Conservation (phyloP, 345 rosid genomes). For the Populus davidiana region DNA sequence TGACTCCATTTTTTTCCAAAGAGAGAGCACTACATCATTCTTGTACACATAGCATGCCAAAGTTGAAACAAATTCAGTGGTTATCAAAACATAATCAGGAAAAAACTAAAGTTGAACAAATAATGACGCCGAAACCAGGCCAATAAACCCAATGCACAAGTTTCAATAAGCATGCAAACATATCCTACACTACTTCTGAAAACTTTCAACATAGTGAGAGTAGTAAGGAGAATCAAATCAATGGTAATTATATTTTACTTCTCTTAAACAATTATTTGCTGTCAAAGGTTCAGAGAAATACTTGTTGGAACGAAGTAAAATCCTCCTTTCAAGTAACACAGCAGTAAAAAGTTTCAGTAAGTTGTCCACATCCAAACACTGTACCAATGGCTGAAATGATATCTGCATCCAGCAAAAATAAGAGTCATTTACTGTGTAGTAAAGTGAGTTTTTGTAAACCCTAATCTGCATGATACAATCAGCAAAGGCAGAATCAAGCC, state of each 20-base stretch:
- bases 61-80: not conserved
- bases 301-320: slow-evolving; percentile 95
- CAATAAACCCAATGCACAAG: not conserved
- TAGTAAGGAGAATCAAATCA: slow-evolving; percentile 6
- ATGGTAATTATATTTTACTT: not conserved
- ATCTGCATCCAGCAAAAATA: slow-evolving; percentile 54
- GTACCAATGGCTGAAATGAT: slow-evolving; percentile 92
- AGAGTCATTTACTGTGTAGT: not conserved
- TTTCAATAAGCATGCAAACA: not conserved
- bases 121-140: not conserved
- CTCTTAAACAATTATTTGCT: not conserved
- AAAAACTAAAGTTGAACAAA: not conserved
- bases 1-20: too few species aligned
- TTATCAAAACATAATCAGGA: not conserved
- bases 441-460: not conserved
- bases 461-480: slow-evolving; percentile 8
- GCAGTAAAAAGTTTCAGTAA: slow-evolving; percentile 81
- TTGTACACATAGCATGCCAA: not conserved
- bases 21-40: not conserved
- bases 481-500: slow-evolving; percentile 4
- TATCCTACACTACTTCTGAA: not conserved
- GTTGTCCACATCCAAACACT: slow-evolving; percentile 94
- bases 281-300: slow-evolving; percentile 28
- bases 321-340: slow-evolving; percentile 88
- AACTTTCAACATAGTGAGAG: not conserved